Evolutionary conservation across 495 filamentous ascomycete species (phyloP), one percentile per base, ranked within the genome.

Genomic region (Penicillium antarcticum): DNA sequence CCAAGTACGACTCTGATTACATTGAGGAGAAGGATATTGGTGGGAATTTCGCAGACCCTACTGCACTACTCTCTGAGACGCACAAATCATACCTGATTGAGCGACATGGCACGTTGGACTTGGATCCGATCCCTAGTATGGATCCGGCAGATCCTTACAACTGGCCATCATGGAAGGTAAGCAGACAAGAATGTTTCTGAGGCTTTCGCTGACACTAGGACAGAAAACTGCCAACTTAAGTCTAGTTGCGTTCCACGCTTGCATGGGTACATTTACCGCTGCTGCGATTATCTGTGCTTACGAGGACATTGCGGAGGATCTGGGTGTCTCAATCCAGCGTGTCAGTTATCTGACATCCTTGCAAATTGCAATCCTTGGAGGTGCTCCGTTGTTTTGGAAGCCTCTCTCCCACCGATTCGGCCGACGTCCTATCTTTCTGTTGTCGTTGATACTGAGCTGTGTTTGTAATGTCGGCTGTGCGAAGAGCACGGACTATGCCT

Each of bases 221-320:
- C 45, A 80, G 78, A 83, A 81, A 79, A 62, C 61, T 4, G 36
- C 67, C 45, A 81, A 83, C 42, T 64, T 83, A 4, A 17, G 71
- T n/a, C 71, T 81, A 7, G 75, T 83, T 18, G 71, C 77, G 0
- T 79, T 81, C 56, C 78, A 83, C 47, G 79, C 78, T 9, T 74
- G 69, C 46, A 81, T 82, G 77, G 68, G 77, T 7, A 83, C 80
- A 6, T 81, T 83, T 57, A 80, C 67, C 1, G 80, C 80, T 0
- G 72, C 78, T 1, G 61, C 65, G 18, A 80, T 82, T 48, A 80
- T 80, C 40, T 73, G 75, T 5, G 80, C 77, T 23, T 83, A 77
- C 51, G 66, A 69, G 46, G 45, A 69, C 19, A 76, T 82, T 34
- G 62, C 77, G 7, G 51, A 60, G 6, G 76, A 79, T 26, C 44